Evolutionary conservation across 371 early-diverging fungal genomes (phyloP), one percentile per base, ranked within the genome.

Genomic region (Nematocida major): DNA sequence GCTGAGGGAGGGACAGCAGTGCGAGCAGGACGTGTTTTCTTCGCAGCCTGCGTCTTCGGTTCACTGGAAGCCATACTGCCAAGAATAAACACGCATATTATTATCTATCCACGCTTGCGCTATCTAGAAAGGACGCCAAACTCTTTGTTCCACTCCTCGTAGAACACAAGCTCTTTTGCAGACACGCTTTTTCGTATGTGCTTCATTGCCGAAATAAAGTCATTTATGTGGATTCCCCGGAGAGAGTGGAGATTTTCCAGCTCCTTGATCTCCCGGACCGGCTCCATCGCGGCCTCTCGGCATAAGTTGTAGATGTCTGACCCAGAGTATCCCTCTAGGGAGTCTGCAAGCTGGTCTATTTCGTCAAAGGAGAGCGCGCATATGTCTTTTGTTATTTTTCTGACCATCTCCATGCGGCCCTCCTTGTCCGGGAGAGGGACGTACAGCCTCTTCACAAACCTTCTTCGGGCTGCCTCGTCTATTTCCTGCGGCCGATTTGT

Each of bases 291-390:
- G 0, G 96, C 93, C 20, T 94, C 89, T 36, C 96, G 89, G 84
- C 94, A 94, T 54, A 97, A 81, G 82, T 95, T 96, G 86, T 94
- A 97, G 76, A 97, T 86, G 82, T 97, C 98, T 45, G 93, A 92
- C n/a, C 96, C 98, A 24, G 94, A 93, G 79, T 90, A 96, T 62
- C 88, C 84, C 43, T 88, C 89, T 0, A 94, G 92, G 15, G 79
- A 34, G 24, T 78, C 53, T 1, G 87, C 83, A 0, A 91, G 84
- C 2, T 82, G 77, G 15, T 85, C 82, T 1, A 91, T 76, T 30
- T 92, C 88, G n/a, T 81, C 84, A 3, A 84, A 85, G 0, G 84
- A 81, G 38, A 94, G 81, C 13, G 67, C 53, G 79, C 79, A 67
- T 54, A 67, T 68, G 18, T 86, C 83, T 20, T 77, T 77, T 40